These are phyloP conservation scores for Saccharum officinarum DNA, from an alignment of 176 grass and related monocot species.

Conservation along the genomic window DNA sequence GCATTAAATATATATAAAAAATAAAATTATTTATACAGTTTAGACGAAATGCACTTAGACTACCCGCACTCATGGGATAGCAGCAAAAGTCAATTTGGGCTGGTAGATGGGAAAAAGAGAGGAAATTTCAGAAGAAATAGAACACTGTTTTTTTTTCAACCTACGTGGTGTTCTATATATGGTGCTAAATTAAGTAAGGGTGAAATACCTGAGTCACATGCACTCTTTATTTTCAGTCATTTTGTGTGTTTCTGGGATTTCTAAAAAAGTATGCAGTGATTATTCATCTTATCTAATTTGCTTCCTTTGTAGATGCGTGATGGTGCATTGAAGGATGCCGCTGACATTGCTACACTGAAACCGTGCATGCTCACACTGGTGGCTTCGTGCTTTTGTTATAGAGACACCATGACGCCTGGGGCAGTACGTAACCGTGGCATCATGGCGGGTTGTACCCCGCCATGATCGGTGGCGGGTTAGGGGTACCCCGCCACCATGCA, in stretches of 20 bases:
- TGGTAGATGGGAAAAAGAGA: not conserved
- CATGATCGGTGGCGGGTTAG: too few species aligned
- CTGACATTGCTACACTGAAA: conserved; percentile 69
- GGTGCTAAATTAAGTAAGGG: too few species aligned
- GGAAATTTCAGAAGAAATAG: not conserved
- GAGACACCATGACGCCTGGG: too few species aligned
- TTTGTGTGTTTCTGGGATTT: not conserved
- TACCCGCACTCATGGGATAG: not conserved
- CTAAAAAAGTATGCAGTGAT: not conserved
- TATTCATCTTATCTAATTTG: not conserved
- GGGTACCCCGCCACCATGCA: too few species aligned
- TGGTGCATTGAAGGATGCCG: conserved; percentile 55
- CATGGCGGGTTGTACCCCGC: too few species aligned
- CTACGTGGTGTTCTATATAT: not conserved
- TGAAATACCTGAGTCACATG: not conserved
- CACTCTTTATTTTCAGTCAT: not conserved
- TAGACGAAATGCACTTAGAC: too few species aligned
- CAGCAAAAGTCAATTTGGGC: not conserved
- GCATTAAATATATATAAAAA: too few species aligned
- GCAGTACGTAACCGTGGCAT: too few species aligned
- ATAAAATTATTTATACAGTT: too few species aligned
- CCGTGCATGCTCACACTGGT: conserved; percentile 68
- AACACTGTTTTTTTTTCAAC: not conserved
- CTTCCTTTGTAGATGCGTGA: conserved; percentile 56
- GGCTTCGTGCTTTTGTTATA: too few species aligned